phyloP scores from a whole-genome alignment of 2,329 filamentous ascomycete species.

The Epichloe glyceriae region DNA sequence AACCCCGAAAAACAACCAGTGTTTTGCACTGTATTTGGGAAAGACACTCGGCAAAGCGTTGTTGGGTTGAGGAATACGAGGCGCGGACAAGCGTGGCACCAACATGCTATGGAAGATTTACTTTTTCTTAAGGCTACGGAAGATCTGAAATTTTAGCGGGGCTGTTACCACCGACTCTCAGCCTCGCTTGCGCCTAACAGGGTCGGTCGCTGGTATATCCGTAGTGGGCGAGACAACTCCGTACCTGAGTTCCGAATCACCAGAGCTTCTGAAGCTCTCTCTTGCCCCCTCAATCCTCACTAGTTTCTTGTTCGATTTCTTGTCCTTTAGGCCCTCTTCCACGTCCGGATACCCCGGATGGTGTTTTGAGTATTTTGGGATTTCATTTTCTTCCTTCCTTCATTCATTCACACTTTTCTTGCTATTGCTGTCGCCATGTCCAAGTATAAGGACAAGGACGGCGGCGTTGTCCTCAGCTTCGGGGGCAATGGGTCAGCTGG shows the following conservation, averaged over 20 bases:
- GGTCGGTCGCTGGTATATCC: neutral
- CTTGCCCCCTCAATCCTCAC: neutral
- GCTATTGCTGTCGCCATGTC: slow-evolving; percentile 18
- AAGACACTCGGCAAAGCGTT: neutral
- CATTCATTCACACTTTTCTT: slow-evolving; percentile 10
- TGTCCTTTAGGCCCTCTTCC: neutral
- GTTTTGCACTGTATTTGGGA: neutral
- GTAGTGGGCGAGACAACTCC: neutral
- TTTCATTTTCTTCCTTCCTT: neutral
- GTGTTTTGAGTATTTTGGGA: slow-evolving; percentile 10
- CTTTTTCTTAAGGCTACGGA: slow-evolving; percentile 12
- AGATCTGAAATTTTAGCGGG: slow-evolving; percentile 13
- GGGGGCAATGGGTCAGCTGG: slow-evolving; percentile 83
- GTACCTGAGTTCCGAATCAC: too few species aligned
- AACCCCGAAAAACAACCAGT: neutral
- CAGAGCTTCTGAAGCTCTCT: slow-evolving; percentile 5
- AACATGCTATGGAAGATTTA: slow-evolving; percentile 43
- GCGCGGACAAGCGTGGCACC: neutral
- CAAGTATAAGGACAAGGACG: slow-evolving; percentile 53
- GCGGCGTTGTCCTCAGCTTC: slow-evolving; percentile 48
- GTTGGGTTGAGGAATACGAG: neutral
- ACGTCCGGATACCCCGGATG: slow-evolving; percentile 20
- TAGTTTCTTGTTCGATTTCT: slow-evolving; percentile 1
- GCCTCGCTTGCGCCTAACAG: slow-evolving; percentile 1
- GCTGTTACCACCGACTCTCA: neutral